These are phyloP conservation scores for Pyrenula aspistea DNA, from an alignment of 495 filamentous ascomycete species.

Conservation along the genomic window DNA sequence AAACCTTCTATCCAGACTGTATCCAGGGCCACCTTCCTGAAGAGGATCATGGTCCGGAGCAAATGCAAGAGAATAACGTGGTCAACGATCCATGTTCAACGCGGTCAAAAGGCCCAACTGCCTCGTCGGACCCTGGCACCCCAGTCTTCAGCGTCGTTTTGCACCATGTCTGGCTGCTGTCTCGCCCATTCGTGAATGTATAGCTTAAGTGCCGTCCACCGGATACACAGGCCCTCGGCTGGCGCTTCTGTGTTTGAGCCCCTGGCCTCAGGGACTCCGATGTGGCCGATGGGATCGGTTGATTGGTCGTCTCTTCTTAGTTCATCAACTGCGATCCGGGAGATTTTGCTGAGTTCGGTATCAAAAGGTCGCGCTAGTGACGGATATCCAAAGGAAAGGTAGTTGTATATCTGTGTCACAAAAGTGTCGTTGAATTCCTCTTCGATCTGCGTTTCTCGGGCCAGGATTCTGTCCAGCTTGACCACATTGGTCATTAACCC, in stretches of 20 bases:
- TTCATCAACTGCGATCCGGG: conserved; percentile 48
- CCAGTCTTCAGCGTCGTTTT: conserved; percentile 45
- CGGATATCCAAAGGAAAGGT: conserved; percentile 83
- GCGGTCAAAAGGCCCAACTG: conserved; percentile 64
- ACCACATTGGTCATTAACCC: background rate
- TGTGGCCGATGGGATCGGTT: conserved; percentile 53
- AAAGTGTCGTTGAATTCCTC: conserved; percentile 71
- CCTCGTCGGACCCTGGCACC: conserved; percentile 63
- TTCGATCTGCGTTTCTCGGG: conserved; percentile 39
- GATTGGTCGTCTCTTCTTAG: conserved; percentile 60
- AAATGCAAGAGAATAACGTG: no score
- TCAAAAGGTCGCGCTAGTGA: conserved; percentile 72
- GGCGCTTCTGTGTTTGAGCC: conserved; percentile 19
- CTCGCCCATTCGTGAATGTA: conserved; percentile 81
- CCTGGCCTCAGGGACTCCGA: conserved; percentile 41
- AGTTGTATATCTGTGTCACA: conserved; percentile 92
- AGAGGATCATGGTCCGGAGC: background rate
- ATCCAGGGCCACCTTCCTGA: background rate
- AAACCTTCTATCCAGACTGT: background rate
- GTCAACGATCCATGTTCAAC: no score
- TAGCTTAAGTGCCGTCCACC: conserved; percentile 69
- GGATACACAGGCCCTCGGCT: conserved; percentile 38
- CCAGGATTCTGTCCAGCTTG: conserved; percentile 34
- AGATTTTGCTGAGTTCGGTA: conserved; percentile 68
- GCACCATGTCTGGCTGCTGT: conserved; percentile 55